Evolutionary conservation across 768 basidiomycete species (phyloP), one percentile per base, ranked within the genome.

Genomic region (Lactarius trivialis): DNA sequence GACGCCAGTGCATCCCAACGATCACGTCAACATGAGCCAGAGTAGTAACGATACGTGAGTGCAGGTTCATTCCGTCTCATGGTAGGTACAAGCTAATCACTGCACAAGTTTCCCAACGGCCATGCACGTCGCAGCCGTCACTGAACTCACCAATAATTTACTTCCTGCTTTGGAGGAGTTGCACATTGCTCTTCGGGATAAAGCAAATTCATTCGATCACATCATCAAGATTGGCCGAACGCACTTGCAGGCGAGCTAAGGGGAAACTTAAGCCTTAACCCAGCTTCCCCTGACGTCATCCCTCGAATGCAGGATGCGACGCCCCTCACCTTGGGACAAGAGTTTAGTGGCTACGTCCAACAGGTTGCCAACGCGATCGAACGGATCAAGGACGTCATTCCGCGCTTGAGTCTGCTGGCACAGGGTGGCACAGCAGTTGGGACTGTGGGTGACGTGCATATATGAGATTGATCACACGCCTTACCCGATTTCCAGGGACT

Each of bases 161-260:
- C 74, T 99, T 61, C 97, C 97, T 39, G 93, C 95, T 28, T 77
- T 99, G 32, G 81, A 79, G 39, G 86, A 88, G 71, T 83, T 99
- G 41, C 86, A 86, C 54, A 86, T 90, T 73, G 93, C 91, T 6
- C 78, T 99, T 54, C 82, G 89, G 60, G 83, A 78, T 61, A 99
- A 98, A 78, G 77, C 87, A 14, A 84, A 88, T 68, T 81, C 79
- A 1, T 99, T 98, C 72, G 86, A 89, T 33, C 76, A 88, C 71
- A 98, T 99, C 70, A 93, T 98, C 75, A 99, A 99, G 75, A 99
- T 99, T 70, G 97, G 97, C 41, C 89, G 97, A 49, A 99, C 97
- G 5, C 97, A 99, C 76, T 77, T 99, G 62, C 91, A 93, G 79
- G 88, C 84, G 59, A 53, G 68, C 30, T 4, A 33, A 11, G 50